Percentiles rank a stretch among this genome's conserved stretches.
Conservation (phyloP, 768 basidiomycete species). For the Boletus subparvulus region DNA sequence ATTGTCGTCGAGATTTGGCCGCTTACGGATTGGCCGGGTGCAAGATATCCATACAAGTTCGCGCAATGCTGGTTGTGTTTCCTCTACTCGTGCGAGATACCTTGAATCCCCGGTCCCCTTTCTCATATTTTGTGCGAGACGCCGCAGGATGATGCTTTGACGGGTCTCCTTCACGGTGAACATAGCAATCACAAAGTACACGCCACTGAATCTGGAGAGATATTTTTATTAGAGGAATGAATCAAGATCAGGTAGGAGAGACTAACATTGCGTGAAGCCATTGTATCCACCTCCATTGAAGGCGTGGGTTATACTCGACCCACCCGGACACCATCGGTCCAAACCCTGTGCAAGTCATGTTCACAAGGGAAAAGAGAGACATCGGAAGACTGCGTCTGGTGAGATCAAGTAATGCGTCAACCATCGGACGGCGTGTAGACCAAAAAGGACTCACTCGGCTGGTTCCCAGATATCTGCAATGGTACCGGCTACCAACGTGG, state of each 20-base stretch:
- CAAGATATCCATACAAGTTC: slow-evolving; percentile 67
- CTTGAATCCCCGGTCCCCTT: slow-evolving; percentile 63
- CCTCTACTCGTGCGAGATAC: slow-evolving; percentile 64
- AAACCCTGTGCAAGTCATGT: slow-evolving; percentile 60
- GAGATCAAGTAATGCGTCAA: background rate
- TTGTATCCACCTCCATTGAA: slow-evolving; percentile 81
- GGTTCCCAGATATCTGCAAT: slow-evolving; percentile 67
- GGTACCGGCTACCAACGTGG: slow-evolving; percentile 70
- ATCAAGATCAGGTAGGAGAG: background rate
- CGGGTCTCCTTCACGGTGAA: slow-evolving; percentile 71
- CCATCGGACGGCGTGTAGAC: background rate
- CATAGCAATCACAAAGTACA: slow-evolving; percentile 49
- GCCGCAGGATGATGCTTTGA: slow-evolving; percentile 63
- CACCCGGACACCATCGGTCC: slow-evolving; percentile 66
- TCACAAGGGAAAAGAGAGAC: slow-evolving; percentile 64
- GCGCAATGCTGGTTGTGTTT: slow-evolving; percentile 52
- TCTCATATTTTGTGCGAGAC: slow-evolving; percentile 58
- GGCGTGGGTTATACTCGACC: slow-evolving; percentile 55
- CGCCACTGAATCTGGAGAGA: slow-evolving; percentile 46
- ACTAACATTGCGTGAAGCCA: slow-evolving; percentile 70
- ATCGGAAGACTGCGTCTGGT: slow-evolving; percentile 70
- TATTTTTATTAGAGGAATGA: background rate
- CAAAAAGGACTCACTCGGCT: slow-evolving; percentile 45
- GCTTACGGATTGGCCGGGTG: slow-evolving; percentile 68
- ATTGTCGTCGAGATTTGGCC: background rate